These are phyloP conservation scores for Leishmania turanica DNA, from an alignment of 208 protist genomes.

Conservation along the genomic window DNA sequence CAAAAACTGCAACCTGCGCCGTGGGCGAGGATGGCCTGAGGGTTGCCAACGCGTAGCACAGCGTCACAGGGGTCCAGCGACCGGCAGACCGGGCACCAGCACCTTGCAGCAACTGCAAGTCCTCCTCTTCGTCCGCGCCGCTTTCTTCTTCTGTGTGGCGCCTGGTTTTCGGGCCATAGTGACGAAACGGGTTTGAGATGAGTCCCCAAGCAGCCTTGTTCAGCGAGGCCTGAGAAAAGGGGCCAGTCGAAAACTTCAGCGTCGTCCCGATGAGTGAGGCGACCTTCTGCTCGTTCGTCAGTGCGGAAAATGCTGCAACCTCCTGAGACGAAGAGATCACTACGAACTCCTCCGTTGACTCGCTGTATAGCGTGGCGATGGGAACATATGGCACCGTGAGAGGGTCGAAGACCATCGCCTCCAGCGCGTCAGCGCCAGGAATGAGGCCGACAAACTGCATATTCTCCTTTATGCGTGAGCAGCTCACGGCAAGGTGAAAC, in stretches of 20 bases:
- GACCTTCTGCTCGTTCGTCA: constrained; percentile 5
- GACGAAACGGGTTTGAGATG: constrained; percentile 28
- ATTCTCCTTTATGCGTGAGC: constrained; percentile 14
- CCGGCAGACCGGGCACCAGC: constrained; percentile 9
- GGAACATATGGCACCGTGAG: constrained; percentile 17
- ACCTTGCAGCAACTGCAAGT: constrained; percentile 28
- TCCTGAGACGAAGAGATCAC: constrained; percentile 26
- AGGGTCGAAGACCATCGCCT: constrained; percentile 25
- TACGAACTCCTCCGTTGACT: constrained; percentile 18
- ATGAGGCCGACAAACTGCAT: constrained; percentile 31
- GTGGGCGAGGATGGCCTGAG: neutral
- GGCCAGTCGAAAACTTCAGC: constrained; percentile 22
- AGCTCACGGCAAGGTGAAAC: constrained; percentile 35
- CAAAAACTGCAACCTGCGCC: constrained; percentile 47
- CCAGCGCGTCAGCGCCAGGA: constrained; percentile 16
- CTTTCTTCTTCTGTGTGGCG: constrained; percentile 10
- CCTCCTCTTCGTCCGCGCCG: constrained; percentile 11
- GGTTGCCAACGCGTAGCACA: constrained; percentile 62
- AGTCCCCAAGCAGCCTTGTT: constrained; percentile 5
- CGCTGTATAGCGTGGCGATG: constrained; percentile 23
- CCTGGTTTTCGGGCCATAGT: constrained; percentile 22
- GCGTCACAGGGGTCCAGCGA: constrained; percentile 45
- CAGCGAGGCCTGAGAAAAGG: constrained; percentile 20
- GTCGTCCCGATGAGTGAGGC: constrained; percentile 12
- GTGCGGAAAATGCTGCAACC: constrained; percentile 3